Conservation (phyloP, 495 filamentous ascomycete species). For the Pseudoneurospora amorphoporcata region DNA sequence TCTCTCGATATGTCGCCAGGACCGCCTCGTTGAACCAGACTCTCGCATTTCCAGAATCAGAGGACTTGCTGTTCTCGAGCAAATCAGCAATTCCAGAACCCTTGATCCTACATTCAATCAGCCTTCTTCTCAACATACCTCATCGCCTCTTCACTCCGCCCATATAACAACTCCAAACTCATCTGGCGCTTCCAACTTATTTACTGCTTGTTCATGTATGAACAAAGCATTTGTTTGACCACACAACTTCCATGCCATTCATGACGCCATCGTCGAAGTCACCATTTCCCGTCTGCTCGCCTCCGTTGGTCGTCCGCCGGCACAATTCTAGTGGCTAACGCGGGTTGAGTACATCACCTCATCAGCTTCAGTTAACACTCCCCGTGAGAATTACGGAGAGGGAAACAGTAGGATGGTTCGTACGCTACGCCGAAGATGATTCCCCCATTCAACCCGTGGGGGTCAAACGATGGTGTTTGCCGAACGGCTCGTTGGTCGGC, state of each 20-base stretch:
- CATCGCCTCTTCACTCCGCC: not conserved
- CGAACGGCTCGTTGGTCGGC: not conserved
- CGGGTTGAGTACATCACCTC: not conserved
- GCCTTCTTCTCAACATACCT: not conserved
- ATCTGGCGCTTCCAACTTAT: no score
- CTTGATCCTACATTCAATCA: not conserved
- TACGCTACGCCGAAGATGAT: not conserved
- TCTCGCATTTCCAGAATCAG: not conserved
- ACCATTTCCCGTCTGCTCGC: not conserved
- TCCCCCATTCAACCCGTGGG: no score
- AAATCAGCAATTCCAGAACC: not conserved
- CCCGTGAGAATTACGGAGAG: not conserved
- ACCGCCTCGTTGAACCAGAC: rapidly evolving
- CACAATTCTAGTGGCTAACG: not conserved
- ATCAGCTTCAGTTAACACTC: not conserved
- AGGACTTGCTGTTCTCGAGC: rapidly evolving
- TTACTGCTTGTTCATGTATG: not conserved
- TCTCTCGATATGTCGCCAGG: not conserved
- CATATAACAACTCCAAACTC: not conserved
- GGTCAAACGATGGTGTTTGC: not conserved
- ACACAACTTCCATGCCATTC: not conserved
- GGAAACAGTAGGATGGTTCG: not conserved
- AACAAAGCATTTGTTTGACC: not conserved
- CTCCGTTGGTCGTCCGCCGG: not conserved
- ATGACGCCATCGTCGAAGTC: not conserved